Evolutionary conservation across 2,329 filamentous ascomycete genomes (phyloP).

Genomic region (Metarhizium humberi): DNA sequence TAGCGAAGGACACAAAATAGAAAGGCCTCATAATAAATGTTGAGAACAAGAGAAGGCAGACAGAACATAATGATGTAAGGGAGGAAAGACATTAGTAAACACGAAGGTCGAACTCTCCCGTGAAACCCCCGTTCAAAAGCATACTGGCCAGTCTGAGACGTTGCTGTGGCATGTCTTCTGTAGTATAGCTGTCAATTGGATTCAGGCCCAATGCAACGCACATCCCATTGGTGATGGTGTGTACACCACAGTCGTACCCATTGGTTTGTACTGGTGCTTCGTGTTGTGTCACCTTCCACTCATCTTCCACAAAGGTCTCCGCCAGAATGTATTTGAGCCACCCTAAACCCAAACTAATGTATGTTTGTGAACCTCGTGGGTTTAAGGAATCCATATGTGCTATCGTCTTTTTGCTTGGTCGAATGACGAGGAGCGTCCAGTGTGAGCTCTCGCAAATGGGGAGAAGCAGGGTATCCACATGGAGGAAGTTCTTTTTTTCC

Average conservation of each 20-base stretch:
- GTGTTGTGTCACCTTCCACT: conserved; percentile 50
- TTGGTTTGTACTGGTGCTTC: conserved; percentile 52
- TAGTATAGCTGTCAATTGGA: conserved; percentile 38
- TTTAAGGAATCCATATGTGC: conserved; percentile 63
- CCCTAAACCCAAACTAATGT: conserved; percentile 32
- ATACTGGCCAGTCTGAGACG: conserved; percentile 54
- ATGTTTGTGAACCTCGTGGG: conserved; percentile 25
- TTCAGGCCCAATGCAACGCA: conserved; percentile 47
- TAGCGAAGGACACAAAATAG: not conserved
- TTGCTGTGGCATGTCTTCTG: conserved; percentile 48
- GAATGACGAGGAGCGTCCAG: conserved; percentile 64
- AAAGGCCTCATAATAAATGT: not conserved
- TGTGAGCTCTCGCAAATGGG: conserved; percentile 57
- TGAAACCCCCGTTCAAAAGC: conserved; percentile 58
- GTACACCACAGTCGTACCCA: conserved; percentile 67
- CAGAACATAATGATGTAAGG: not conserved
- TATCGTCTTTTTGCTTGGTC: conserved; percentile 49
- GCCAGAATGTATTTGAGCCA: conserved; percentile 52
- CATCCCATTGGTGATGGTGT: conserved; percentile 64
- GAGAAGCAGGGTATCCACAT: conserved; percentile 59
- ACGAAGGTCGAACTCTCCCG: conserved; percentile 45
- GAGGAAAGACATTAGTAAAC: conserved; percentile 17
- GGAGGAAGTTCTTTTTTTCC: conserved; percentile 49
- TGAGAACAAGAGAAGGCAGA: not conserved
- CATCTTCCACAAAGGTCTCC: conserved; percentile 40